Evolutionary conservation across 371 early-diverging fungal species (phyloP), one percentile per base, ranked within the genome.

Genomic region (Mortierella sp.): DNA sequence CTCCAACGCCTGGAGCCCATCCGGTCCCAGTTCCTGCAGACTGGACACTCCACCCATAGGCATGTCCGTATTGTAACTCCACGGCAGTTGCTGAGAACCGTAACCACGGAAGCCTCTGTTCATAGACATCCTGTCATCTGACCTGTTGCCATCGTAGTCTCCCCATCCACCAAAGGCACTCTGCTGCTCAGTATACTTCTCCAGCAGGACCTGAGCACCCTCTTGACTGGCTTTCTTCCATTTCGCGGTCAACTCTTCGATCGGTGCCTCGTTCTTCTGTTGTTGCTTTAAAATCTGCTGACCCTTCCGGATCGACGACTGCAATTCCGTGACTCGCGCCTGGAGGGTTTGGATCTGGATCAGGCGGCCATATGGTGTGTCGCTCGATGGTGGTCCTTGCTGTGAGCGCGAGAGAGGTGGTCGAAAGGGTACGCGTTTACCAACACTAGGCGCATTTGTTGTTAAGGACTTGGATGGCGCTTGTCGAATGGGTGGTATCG

Each of bases 181-280:
- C 46, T 86, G 80, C 65, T 80, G 80, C 24, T 56, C 71, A 21
- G 55, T 18, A 56, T 56, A 72, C 75, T 77, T 82, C 48, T 82
- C 75, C 75, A 86, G n/a, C 41, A 86, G 27, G 43, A 71, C 58
- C 44, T 72, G 72, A 1, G 87, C 82, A 6, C 77, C 87, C 7
- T 79, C 80, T 14, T 82, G 82, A 48, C 87, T 80, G 14, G 71
- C 87, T 24, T 60, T 79, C n/a, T 65, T 70, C 87, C 87, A 86
- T 71, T 80, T 86, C 24, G 71, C 80, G n/a, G 75, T 82, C 63
- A 86, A 70, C 0, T 79, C 87, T 29, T 72, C 58, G 21, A 86
- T 70, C 7, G 87, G 78, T 11, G 38, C 51, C 21, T 79, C 82
- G 27, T 49, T 72, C 12, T 49, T 75, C 55, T 86, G 75, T 48